A percentile compares a stretch with the other conserved stretches of the same genome.
These are phyloP conservation scores for Rehmannia glutinosa DNA, from an alignment of 257 asterid genomes.

Conservation along the genomic window DNA sequence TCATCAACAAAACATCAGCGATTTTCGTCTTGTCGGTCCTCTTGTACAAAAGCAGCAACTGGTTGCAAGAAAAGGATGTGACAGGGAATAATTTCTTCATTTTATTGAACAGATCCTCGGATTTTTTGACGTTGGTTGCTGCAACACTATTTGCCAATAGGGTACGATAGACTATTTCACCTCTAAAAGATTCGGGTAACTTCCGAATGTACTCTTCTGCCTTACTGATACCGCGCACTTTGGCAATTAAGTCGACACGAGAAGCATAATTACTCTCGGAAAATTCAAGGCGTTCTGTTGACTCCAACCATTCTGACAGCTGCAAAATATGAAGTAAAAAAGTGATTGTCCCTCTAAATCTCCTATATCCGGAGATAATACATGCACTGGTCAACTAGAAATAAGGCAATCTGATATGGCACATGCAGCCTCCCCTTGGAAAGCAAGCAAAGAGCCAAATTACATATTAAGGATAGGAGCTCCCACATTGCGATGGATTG, in stretches of 20 bases:
- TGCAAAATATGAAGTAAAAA: slow-evolving; percentile 29
- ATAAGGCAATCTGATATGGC: not conserved
- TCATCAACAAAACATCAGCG: slow-evolving; percentile 47
- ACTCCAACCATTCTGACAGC: slow-evolving; percentile 79
- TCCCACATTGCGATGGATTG: no score
- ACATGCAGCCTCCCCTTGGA: not conserved
- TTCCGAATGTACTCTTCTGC: slow-evolving; percentile 61
- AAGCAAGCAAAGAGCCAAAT: slow-evolving; percentile 10
- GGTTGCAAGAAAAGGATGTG: slow-evolving; percentile 61
- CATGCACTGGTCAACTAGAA: not conserved
- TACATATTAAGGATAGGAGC: no score
- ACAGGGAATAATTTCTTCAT: slow-evolving; percentile 56
- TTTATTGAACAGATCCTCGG: slow-evolving; percentile 69
- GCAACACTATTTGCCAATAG: slow-evolving; percentile 63
- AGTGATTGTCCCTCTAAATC: not conserved
- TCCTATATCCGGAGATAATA: not conserved
- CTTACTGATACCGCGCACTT: slow-evolving; percentile 52
- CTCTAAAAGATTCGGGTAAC: slow-evolving; percentile 59
- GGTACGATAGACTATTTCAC: slow-evolving; percentile 54
- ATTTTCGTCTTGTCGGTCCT: slow-evolving; percentile 56
- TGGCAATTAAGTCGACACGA: slow-evolving; percentile 68
- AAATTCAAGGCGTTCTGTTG: slow-evolving; percentile 36
- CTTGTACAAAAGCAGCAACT: slow-evolving; percentile 67
- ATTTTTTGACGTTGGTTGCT: slow-evolving; percentile 32
- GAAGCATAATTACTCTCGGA: slow-evolving; percentile 50